These are phyloP conservation scores for Pulicaria dysenterica DNA, from an alignment of 129 eudicot species.

Conservation along the genomic window DNA sequence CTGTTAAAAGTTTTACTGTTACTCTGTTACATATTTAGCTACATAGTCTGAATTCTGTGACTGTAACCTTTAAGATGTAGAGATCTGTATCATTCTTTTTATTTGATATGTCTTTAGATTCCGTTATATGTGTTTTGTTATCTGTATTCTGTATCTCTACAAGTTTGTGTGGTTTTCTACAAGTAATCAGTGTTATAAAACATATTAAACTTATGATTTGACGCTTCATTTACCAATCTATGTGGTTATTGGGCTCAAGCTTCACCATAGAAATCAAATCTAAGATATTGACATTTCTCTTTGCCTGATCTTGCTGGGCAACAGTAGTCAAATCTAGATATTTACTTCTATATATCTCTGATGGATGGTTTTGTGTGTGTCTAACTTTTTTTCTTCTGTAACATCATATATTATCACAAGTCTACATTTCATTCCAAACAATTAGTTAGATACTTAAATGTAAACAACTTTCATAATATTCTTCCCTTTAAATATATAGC, in stretches of 20 bases:
- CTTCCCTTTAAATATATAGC: slow-evolving; percentile 1
- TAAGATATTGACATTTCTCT: not conserved
- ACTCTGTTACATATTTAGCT: not conserved
- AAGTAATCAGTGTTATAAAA: not conserved
- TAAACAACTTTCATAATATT: not conserved
- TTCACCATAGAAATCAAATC: not conserved
- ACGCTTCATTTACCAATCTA: slow-evolving; percentile 12
- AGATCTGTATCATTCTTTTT: not conserved
- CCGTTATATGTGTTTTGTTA: not conserved
- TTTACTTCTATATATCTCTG: not conserved
- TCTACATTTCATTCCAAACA: not conserved
- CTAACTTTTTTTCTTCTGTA: slow-evolving; percentile 1
- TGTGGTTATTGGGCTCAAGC: slow-evolving; percentile 5
- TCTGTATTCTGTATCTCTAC: not conserved
- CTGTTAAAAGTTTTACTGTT: not conserved
- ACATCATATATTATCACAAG: slow-evolving; percentile 1
- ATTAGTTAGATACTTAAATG: slow-evolving; percentile 10
- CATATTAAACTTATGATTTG: slow-evolving; percentile 13
- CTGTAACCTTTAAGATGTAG: slow-evolving; percentile 8
- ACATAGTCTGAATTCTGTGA: not conserved
- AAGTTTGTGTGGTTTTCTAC: not conserved
- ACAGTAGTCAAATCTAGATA: not conserved
- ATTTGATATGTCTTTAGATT: not conserved
- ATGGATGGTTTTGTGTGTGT: slow-evolving; percentile 10
- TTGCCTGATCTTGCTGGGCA: slow-evolving; percentile 12